Evolutionary conservation across 305 asterid species (phyloP), one percentile per base, ranked within the genome.

Genomic region (Rubia tinctorum): DNA sequence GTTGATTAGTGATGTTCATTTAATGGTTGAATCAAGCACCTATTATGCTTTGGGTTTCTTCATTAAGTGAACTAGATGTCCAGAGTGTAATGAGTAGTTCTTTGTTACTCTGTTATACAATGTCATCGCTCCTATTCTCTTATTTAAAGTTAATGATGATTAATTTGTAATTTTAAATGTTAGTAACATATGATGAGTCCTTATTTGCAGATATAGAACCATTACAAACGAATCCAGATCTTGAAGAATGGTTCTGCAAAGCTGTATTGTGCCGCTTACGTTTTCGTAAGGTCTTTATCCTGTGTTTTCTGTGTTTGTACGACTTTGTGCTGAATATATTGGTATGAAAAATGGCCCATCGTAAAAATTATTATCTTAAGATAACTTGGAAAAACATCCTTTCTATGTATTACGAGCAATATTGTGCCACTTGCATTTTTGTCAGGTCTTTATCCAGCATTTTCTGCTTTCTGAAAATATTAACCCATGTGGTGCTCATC

Each of bases 261-360:
- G 89, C 99, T 75, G 78, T 92, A 79, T 80, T 92, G 77, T 90
- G 97, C 89, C 99, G 98, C 82, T 89, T 92, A 86, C 99, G 99
- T 84, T 92, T 95, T 88, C 99, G 99, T 95, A 95, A 95, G 99
- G 99, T 95, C 98, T 89, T 53, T 84, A 86, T 82, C 86, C 84
- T 81, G 75, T 85, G 90, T 84, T 79, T 75, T 85, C 77, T 86
- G 73, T 42, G 83, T 76, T 55, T 27, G 11, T 64, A 43, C 30
- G 25, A 42, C 7, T 45, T n/a, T 60, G 42, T 49, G 14, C 66
- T 74, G 45, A 13, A 23, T 44, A 15, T 68, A 39, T 7, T 49
- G 56, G 56, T 15, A 49, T 2, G 15, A 7, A 14, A 53, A 53
- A 17, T 53, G 22, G 20, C 20, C 60, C 11, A 18, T 53, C 9